Conservation (phyloP, 2,329 filamentous ascomycete species). For the Thyridium curvatum region DNA sequence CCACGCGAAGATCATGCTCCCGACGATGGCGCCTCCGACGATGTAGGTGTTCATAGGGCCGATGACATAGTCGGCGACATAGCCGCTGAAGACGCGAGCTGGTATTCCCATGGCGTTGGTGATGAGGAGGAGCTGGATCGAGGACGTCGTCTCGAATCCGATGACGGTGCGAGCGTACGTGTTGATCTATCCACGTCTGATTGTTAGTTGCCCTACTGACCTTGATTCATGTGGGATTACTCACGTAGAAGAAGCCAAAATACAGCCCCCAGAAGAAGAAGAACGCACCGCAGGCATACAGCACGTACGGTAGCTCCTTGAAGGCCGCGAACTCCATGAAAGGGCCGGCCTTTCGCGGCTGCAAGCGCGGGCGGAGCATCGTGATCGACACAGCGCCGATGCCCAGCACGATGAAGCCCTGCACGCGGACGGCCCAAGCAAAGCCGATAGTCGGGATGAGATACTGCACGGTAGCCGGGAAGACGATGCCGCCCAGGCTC, state of each 20-base stretch:
- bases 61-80: constrained; percentile 44
- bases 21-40: constrained; percentile 39
- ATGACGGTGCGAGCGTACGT: constrained; percentile 37
- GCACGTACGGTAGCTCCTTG: constrained; percentile 35
- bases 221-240: no score
- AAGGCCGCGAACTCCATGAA: constrained; percentile 44
- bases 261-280: constrained; percentile 41
- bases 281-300: constrained; percentile 28
- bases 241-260: constrained; percentile 40
- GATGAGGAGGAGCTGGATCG: constrained; percentile 52
- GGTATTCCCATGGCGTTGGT: constrained; percentile 53
- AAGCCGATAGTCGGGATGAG: constrained; percentile 5
- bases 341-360: constrained; percentile 37
- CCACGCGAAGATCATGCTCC: constrained; percentile 48
- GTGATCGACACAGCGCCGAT: constrained; percentile 20
- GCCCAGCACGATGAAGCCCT: constrained; percentile 7
- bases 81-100: constrained; percentile 47
- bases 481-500: constrained; percentile 41
- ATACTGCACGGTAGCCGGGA: constrained; percentile 5
- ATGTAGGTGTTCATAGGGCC: constrained; percentile 52
- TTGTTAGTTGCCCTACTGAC: no score
- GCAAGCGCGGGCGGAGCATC: constrained; percentile 35
- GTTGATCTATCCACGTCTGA: constrained; percentile 27
- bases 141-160: constrained; percentile 38
- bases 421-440: constrained; percentile 6